Conservation (phyloP, 257 asterid species). For the Lantana camara region DNA sequence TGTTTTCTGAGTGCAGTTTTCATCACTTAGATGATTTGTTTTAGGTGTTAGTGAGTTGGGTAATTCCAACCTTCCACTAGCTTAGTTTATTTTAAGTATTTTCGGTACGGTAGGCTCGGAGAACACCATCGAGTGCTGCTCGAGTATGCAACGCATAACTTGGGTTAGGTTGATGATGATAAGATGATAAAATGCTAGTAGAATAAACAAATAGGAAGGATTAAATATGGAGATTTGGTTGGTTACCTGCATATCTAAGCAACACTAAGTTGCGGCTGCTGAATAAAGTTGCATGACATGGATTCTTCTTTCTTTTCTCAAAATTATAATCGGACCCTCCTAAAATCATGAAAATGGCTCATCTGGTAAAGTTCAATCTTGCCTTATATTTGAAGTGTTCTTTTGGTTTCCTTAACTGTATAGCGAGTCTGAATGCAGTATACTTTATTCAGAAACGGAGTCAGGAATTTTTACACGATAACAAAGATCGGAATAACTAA, state of each 20-base stretch:
- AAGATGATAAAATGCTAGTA: conserved; percentile 8
- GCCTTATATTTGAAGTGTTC: too few relatives aligned
- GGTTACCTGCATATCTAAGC: neutral
- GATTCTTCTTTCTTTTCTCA: too few relatives aligned
- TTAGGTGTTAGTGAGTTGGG: conserved; percentile 54
- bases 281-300: too few relatives aligned
- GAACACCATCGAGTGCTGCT: conserved; percentile 44
- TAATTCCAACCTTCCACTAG: conserved; percentile 49
- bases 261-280: too few relatives aligned
- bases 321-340: too few relatives aligned
- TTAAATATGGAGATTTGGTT: conserved; percentile 29
- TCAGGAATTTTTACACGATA: too few relatives aligned
- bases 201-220: neutral
- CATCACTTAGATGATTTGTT: neutral
- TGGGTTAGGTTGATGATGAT: conserved; percentile 5
- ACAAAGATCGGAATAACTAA: too few relatives aligned
- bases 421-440: too few relatives aligned
- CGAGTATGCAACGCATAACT: conserved; percentile 47
- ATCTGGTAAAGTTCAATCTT: too few relatives aligned
- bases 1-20: conserved; percentile 1
- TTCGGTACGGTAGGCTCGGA: conserved; percentile 49
- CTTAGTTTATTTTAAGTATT: neutral
- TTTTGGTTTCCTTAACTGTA: too few relatives aligned
- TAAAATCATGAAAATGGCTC: too few relatives aligned
- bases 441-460: too few relatives aligned